Percentiles rank a stretch among this genome's conserved stretches.
phyloP scores from a whole-genome alignment of 345 rosid genomes.

The Crucihimalaya himalaica region DNA sequence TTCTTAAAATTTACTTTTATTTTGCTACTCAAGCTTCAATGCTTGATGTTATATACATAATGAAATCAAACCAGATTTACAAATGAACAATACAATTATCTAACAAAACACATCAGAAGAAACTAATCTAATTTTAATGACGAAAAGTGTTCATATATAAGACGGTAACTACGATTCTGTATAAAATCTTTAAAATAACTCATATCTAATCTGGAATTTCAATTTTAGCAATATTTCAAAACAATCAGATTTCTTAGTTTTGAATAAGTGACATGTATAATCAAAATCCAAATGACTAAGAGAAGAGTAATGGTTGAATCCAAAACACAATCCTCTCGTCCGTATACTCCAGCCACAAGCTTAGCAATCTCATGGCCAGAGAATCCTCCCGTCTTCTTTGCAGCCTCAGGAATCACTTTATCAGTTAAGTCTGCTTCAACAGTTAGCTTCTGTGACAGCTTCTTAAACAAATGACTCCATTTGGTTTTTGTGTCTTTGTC shows the following conservation, averaged over 20 bases:
- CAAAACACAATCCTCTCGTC: slow-evolving; percentile 64
- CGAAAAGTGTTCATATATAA: no score
- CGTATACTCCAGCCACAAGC: slow-evolving; percentile 85
- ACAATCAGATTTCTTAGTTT: not conserved
- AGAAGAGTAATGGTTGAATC: slow-evolving; percentile 46
- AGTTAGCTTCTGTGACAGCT: slow-evolving; percentile 60
- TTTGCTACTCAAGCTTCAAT: not conserved
- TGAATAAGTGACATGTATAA: not conserved
- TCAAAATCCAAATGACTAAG: slow-evolving; percentile 26
- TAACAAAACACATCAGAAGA: no score
- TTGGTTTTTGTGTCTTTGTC: slow-evolving; percentile 36
- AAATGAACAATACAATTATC: not conserved
- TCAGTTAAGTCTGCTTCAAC: slow-evolving; percentile 62
- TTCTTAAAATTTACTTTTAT: no score
- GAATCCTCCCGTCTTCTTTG: slow-evolving; percentile 80
- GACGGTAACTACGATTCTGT: not conserved
- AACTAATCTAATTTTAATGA: no score
- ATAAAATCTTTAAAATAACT: not conserved
- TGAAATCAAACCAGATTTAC: not conserved
- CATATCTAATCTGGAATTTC: not conserved
- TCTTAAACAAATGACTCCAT: slow-evolving; percentile 55
- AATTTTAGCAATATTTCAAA: not conserved
- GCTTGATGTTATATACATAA: not conserved
- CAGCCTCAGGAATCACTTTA: slow-evolving; percentile 70
- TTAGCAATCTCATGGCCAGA: slow-evolving; percentile 96